These are phyloP conservation scores for Pythium dissimile DNA, from an alignment of 352 stramenopile genomes.

Conservation along the genomic window DNA sequence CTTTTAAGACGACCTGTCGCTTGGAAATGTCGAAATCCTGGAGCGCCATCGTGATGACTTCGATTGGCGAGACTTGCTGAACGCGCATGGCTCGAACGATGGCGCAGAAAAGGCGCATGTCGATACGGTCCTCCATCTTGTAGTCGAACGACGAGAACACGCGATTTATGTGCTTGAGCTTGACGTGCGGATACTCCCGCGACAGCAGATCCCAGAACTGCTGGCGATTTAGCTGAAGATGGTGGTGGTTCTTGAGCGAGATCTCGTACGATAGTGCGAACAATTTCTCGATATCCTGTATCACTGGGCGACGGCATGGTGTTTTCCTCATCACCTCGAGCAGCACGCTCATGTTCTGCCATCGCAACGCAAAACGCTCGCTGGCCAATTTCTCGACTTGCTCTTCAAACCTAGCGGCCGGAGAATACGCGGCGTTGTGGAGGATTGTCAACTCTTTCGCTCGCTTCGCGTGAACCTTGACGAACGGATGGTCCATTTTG, in stretches of 20 bases:
- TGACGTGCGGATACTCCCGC: constrained; percentile 44
- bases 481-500: constrained; percentile 41
- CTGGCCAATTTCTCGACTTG: constrained; percentile 32
- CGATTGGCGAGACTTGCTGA: constrained; percentile 48
- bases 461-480: constrained; percentile 32
- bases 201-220: constrained; percentile 49
- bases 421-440: constrained; percentile 43
- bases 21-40: constrained; percentile 46
- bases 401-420: constrained; percentile 27
- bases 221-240: constrained; percentile 31
- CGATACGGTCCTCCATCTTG: constrained; percentile 38
- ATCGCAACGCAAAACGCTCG: constrained; percentile 43
- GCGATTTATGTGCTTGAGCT: constrained; percentile 42
- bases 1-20: constrained; percentile 17
- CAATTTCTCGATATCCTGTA: constrained; percentile 70
- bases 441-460: constrained; percentile 47
- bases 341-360: constrained; percentile 38
- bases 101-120: constrained; percentile 52
- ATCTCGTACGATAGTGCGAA: constrained; percentile 47
- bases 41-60: constrained; percentile 40
- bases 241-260: constrained; percentile 33
- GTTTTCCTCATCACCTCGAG: constrained; percentile 58
- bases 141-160: constrained; percentile 65
- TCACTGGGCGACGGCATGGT: constrained; percentile 46
- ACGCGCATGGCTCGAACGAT: constrained; percentile 50